These are phyloP conservation scores for Aspergillus funiculosus DNA, from an alignment of 495 filamentous ascomycete genomes.

Conservation along the genomic window DNA sequence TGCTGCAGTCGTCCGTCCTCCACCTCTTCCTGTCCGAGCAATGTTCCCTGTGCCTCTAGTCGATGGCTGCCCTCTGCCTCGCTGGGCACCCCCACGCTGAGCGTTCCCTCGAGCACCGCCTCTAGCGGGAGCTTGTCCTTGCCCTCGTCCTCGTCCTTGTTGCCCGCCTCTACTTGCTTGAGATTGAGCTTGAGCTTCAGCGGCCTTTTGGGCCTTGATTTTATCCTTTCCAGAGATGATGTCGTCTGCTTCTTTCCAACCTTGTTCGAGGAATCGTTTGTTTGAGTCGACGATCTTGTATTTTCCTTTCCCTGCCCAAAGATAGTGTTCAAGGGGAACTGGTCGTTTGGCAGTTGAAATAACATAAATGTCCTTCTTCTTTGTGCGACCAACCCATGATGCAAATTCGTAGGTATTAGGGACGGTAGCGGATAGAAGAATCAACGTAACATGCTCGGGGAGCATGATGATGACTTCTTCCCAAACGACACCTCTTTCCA, in stretches of 20 bases:
- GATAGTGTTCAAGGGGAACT: conserved; percentile 89
- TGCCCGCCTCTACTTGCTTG: conserved; percentile 49
- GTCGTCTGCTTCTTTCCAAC: conserved; percentile 92
- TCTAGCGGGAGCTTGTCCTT: conserved; percentile 37
- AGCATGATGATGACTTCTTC: conserved; percentile 99
- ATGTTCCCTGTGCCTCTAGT: conserved; percentile 74
- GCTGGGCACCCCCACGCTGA: conserved; percentile 46
- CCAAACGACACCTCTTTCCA: conserved; percentile 97
- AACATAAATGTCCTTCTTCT: conserved; percentile 98
- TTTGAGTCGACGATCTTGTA: conserved; percentile 90
- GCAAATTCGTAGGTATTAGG: conserved; percentile 97
- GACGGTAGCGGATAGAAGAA: conserved; percentile 91
- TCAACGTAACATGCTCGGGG: conserved; percentile 91
- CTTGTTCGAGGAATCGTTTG: conserved; percentile 81
- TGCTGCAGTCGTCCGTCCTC: conserved; percentile 74
- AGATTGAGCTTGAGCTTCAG: conserved; percentile 41
- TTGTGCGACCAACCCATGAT: conserved; percentile 95
- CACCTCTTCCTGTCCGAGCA: conserved; percentile 77
- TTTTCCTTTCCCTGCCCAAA: conserved; percentile 90
- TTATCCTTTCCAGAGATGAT: conserved; percentile 79
- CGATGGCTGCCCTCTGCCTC: conserved; percentile 53
- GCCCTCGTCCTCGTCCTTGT: conserved; percentile 42
- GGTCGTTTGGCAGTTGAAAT: conserved; percentile 95
- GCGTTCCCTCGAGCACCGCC: conserved; percentile 24
- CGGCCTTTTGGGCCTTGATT: conserved; percentile 51